Percentiles rank a stretch among this genome's conserved stretches.
Evolutionary conservation across 1,139 yeast genomes (phyloP).

Genomic region (Blastobotrys proliferans): DNA sequence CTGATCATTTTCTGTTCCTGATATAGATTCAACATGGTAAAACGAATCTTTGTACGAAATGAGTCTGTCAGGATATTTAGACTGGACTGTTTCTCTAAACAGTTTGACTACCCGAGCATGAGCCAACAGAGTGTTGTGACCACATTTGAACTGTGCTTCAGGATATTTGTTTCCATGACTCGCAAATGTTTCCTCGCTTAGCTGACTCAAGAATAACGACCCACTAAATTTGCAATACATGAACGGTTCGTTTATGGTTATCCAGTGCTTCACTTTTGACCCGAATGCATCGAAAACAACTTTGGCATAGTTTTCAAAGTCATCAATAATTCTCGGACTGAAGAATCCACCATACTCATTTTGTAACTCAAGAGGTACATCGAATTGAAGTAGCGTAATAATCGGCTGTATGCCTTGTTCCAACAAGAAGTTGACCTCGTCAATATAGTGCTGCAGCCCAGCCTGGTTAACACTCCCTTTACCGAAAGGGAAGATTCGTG

Average conservation of each 20-base stretch:
- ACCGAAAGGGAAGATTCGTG: constrained; percentile 36
- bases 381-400: constrained; percentile 38
- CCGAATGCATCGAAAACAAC: constrained; percentile 36
- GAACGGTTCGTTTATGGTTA: constrained; percentile 36
- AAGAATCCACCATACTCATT: constrained; percentile 33
- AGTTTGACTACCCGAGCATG: constrained; percentile 33
- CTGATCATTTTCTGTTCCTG: constrained; percentile 6
- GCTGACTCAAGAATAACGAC: background rate
- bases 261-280: constrained; percentile 35
- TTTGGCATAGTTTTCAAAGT: constrained; percentile 36
- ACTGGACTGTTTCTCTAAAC: constrained; percentile 33
- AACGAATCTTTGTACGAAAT: constrained; percentile 26
- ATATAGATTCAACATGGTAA: constrained; percentile 20
- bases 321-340: constrained; percentile 32
- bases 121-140: constrained; percentile 33
- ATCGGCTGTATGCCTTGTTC: constrained; percentile 34
- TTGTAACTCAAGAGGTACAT: constrained; percentile 33
- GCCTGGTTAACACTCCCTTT: constrained; percentile 33
- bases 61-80: constrained; percentile 26
- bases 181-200: too few species aligned
- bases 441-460: constrained; percentile 37
- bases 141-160: constrained; percentile 23
- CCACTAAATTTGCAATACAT: constrained; percentile 11
- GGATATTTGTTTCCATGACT: too few species aligned
- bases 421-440: constrained; percentile 33